phyloP scores from a whole-genome alignment of 2,329 filamentous ascomycete genomes.

The Curvularia verruculosa region DNA sequence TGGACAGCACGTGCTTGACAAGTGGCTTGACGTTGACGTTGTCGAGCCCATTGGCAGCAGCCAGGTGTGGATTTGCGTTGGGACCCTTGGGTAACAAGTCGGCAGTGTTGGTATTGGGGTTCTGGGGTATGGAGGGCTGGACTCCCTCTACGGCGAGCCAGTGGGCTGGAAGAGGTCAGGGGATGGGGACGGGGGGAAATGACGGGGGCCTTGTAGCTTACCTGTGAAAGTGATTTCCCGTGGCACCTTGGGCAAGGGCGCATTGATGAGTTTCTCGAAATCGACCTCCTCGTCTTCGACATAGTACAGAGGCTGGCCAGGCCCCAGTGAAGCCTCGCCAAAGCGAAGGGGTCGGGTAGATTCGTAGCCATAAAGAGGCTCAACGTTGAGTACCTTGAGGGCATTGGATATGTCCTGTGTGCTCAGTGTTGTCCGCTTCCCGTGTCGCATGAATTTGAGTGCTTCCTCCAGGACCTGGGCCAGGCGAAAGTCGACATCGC shows the following conservation, averaged over 20 bases:
- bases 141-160: slow-evolving; percentile 98
- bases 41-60: slow-evolving; percentile 82
- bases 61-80: slow-evolving; percentile 82
- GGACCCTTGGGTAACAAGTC: slow-evolving; percentile 90
- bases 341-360: slow-evolving; percentile 87
- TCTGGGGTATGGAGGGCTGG: slow-evolving; percentile 94
- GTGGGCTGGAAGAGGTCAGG: slow-evolving; percentile 66
- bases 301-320: slow-evolving; percentile 93
- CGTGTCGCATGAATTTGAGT: slow-evolving; percentile 93
- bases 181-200: not conserved
- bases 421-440: slow-evolving; percentile 81
- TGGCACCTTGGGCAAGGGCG: slow-evolving; percentile 90
- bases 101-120: slow-evolving; percentile 86
- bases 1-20: slow-evolving; percentile 94
- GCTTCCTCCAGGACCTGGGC: slow-evolving; percentile 93
- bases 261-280: slow-evolving; percentile 98
- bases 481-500: slow-evolving; percentile 94
- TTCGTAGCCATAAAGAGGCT: slow-evolving; percentile 96
- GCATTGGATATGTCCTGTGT: slow-evolving; percentile 91
- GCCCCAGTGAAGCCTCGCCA: slow-evolving; percentile 90
- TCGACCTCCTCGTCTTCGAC: slow-evolving; percentile 98
- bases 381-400: slow-evolving; percentile 83
- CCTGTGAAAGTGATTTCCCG: slow-evolving; percentile 91
- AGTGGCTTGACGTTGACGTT: slow-evolving; percentile 84
- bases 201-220: slow-evolving; percentile 50